Percentiles rank a stretch among this genome's conserved stretches.
These are phyloP conservation scores for Saccharomyces eubayanus DNA, from an alignment of 805 yeast species.

Conservation along the genomic window DNA sequence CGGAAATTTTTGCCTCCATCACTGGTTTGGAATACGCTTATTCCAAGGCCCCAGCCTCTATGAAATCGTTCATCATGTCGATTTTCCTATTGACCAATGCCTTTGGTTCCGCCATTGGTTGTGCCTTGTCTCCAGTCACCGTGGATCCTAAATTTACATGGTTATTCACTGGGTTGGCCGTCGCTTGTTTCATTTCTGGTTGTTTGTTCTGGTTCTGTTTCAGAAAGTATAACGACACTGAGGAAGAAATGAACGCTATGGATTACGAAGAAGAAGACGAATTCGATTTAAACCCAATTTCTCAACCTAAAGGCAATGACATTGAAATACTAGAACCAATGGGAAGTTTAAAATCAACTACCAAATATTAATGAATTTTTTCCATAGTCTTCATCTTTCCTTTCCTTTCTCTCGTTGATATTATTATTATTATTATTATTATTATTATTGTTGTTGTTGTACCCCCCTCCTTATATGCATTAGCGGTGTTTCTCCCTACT, in stretches of 20 bases:
- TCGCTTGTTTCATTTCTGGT: slow-evolving; percentile 53
- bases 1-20: slow-evolving; percentile 72
- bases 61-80: slow-evolving; percentile 40
- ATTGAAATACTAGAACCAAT: slow-evolving; percentile 5
- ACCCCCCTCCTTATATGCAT: not conserved
- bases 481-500: not conserved
- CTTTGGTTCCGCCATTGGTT: slow-evolving; percentile 69
- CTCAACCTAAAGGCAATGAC: slow-evolving; percentile 3
- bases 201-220: slow-evolving; percentile 52
- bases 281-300: slow-evolving; percentile 1
- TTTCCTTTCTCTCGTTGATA: not conserved
- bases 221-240: slow-evolving; percentile 45
- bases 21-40: slow-evolving; percentile 82
- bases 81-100: slow-evolving; percentile 63
- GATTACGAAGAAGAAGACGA: slow-evolving; percentile 29
- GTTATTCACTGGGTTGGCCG: slow-evolving; percentile 58
- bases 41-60: slow-evolving; percentile 64
- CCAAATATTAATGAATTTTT: slow-evolving; percentile 2
- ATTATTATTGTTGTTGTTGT: no score
- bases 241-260: slow-evolving; percentile 49
- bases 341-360: not conserved
- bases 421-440: no score
- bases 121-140: slow-evolving; percentile 60
- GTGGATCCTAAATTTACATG: slow-evolving; percentile 63
- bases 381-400: not conserved